These are phyloP conservation scores for Lentinula sp. DNA, from an alignment of 768 basidiomycete genomes.

Conservation along the genomic window DNA sequence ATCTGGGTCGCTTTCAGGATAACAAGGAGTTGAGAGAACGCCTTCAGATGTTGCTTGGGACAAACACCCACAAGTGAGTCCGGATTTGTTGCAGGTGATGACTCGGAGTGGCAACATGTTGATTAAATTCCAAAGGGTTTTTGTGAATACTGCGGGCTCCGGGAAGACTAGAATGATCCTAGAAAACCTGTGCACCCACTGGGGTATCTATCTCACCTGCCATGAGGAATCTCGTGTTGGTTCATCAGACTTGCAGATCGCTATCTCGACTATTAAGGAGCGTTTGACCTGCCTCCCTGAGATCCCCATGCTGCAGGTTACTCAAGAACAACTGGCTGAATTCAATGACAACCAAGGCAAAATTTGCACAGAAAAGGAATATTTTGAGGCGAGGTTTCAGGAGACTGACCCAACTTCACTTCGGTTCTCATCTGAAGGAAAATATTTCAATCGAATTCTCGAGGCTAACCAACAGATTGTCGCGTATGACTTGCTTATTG, in stretches of 20 bases:
- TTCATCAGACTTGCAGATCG: not conserved
- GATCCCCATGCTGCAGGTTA: not conserved
- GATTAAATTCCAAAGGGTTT: not conserved
- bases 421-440: not conserved
- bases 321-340: not conserved
- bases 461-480: not conserved
- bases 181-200: conserved; percentile 7
- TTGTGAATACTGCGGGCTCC: conserved; percentile 9
- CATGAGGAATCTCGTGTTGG: not conserved
- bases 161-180: conserved; percentile 10
- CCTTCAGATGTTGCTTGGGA: not conserved
- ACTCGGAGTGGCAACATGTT: not conserved
- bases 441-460: not conserved
- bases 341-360: not conserved
- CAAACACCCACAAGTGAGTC: not conserved
- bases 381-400: not conserved
- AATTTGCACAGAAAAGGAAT: not conserved
- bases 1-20: not conserved
- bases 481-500: not conserved
- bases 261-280: not conserved
- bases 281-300: not conserved
- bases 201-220: conserved; percentile 8
- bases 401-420: not conserved
- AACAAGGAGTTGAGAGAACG: not conserved
- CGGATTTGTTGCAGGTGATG: too few relatives aligned